Evolutionary conservation across 2,329 filamentous ascomycete genomes (phyloP), one percentile per base, ranked within the genome.

Genomic region (Phoma sp.): DNA sequence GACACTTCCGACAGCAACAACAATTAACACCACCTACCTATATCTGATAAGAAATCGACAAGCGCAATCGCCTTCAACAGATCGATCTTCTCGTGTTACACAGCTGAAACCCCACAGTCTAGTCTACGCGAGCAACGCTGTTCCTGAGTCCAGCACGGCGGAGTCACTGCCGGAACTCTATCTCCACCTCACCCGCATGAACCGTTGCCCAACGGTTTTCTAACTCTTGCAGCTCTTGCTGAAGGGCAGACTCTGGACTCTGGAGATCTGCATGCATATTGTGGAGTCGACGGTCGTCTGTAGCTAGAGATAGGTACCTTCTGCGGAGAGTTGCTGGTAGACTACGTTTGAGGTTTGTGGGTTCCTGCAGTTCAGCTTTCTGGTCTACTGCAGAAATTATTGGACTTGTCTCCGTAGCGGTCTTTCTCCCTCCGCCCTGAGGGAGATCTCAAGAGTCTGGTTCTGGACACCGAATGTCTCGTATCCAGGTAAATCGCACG

Each of bases 131-230:
- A 18, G 18, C 18, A 18, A 18, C 24, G 13, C 36, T n/a, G 47
- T 22, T 37, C 33, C 25, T 18, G 14, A 29, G n/a, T 18, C 51
- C 48, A 52, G 14, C 36, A 14, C 35, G 14, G 22, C 42, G 42
- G 49, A 41, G 51, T 32, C 23, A 14, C 14, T 29, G 29, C 51
- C 50, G 45, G 33, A 53, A 48, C 44, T 29, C 44, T 33, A 40
- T 32, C 39, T n/a, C 3, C n/a, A 22, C 13, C 37, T 11, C 22
- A 23, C 32, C 7, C 11, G 32, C 50, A 44, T 32, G 33, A 44
- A 52, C 38, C 43, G 29, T 35, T 41, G 9, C 8, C 11, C 27
- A 54, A 45, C 45, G 33, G 51, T 23, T 18, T 25, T 43, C 10
- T 18, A 1, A 18, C 23, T 18, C 7, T 37, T 29, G 3, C 11